Evolutionary conservation across 805 yeast species (phyloP), one percentile per base, ranked within the genome.

Genomic region (Jamesozyma hellenica): DNA sequence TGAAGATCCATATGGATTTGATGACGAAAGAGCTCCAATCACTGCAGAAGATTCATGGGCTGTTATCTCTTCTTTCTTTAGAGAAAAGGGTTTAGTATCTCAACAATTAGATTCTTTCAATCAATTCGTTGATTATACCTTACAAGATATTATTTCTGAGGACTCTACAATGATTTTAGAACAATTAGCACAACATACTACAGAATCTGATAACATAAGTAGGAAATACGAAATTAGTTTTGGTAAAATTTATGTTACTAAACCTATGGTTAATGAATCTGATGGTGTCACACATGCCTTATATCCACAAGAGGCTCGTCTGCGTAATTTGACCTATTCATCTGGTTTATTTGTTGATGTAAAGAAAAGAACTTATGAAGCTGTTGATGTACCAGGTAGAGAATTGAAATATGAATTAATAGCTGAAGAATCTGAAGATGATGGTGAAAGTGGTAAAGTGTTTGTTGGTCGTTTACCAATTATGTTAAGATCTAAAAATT

Each of bases 21-120:
- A 81, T 51, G 79, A 72, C 47, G 84, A 75, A 46, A 70, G 65
- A 38, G 74, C 73, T 44, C 75, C 80, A 56, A 85, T 92, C 66
- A 87, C 97, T 26, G 84, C 96, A 23, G 98, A 92, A 68, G 98
- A 92, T 71, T 92, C 98, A 66, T 92, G 99, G 99, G 81, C 95
- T 26, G 97, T 92, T 46, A 92, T 92, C 50, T 82, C 96, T 23
- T 77, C 97, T 14, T 92, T 92, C 64, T 92, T 92, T 72, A 86
- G 82, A 65, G 94, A 88, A 58, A 90, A 88, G 60, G 98, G 98
- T 44, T 73, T 92, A 50, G 99, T 92, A 23, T 87, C 97, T 18
- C 98, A 92, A 67, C 99, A 92, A 70, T 72, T 92, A 56, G 98
- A 92, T 58, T 94, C 98, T 15, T 92, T 94, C 61, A 95, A 92